A percentile compares a stretch with the other conserved stretches of the same genome.
Evolutionary conservation across 768 basidiomycete species (phyloP).

Genomic region (Xanthoconium stramineum): DNA sequence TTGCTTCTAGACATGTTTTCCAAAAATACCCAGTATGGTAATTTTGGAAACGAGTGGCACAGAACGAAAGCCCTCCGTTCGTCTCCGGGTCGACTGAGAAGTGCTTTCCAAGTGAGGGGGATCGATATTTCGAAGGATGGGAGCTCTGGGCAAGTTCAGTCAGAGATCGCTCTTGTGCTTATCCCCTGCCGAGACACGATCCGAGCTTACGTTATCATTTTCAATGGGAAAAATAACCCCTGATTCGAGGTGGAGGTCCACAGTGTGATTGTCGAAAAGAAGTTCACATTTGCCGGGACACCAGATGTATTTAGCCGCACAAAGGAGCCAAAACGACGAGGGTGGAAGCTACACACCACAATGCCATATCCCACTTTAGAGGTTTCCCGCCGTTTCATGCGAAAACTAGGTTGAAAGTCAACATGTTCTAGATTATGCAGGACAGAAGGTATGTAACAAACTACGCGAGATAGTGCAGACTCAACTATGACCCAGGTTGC

Average conservation of each 20-base stretch:
- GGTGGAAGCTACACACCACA: background rate
- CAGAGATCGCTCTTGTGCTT: background rate
- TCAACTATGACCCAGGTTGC: constrained; percentile 3
- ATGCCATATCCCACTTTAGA: background rate
- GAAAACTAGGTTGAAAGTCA: background rate
- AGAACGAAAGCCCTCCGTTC: background rate
- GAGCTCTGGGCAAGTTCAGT: background rate
- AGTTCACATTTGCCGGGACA: too few relatives aligned
- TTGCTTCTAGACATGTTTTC: constrained; percentile 20
- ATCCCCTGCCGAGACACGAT: constrained; percentile 4
- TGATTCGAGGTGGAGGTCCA: background rate
- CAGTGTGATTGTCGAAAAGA: too few relatives aligned
- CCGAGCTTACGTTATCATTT: constrained; percentile 4
- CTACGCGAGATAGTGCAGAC: background rate
- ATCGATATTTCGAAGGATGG: background rate
- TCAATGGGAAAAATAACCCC: constrained; percentile 1
- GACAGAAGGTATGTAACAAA: background rate
- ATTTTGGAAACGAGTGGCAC: constrained; percentile 10
- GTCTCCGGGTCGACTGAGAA: background rate
- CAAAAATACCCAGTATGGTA: constrained; percentile 10
- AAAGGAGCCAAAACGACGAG: background rate
- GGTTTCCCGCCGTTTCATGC: background rate
- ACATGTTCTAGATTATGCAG: background rate
- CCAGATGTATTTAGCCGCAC: background rate
- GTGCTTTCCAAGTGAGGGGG: background rate